phyloP scores from a whole-genome alignment of 345 rosid genomes.

The Salix koriyanagi region DNA sequence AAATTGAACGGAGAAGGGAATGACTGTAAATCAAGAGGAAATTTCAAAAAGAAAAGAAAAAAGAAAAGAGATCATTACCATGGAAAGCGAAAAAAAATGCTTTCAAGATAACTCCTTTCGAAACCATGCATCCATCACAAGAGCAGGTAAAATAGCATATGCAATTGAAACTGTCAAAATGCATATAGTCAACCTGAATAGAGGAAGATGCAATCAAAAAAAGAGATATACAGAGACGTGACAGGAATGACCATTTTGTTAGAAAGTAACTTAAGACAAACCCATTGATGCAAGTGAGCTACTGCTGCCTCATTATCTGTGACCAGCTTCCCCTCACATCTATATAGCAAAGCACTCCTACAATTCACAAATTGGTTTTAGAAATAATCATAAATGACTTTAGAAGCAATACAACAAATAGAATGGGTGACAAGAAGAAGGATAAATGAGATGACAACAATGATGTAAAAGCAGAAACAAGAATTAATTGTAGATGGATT shows the following conservation, averaged over 20 bases:
- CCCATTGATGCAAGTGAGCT: not conserved
- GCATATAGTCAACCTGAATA: not conserved
- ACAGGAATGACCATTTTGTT: not conserved
- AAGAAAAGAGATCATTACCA: not conserved
- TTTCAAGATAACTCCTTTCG: not conserved
- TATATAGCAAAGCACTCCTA: not conserved
- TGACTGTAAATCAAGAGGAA: not conserved
- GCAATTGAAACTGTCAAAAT: not conserved
- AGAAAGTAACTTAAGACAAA: not conserved
- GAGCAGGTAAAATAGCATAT: not conserved
- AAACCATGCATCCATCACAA: constrained; percentile 1
- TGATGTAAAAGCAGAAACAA: not conserved
- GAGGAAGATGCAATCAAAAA: not conserved
- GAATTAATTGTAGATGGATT: not conserved
- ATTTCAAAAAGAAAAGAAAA: too few species aligned
- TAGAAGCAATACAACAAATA: not conserved
- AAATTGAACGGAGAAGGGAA: not conserved
- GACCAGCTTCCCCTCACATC: too few species aligned
- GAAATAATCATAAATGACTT: not conserved
- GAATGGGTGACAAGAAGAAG: not conserved
- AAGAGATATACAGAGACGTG: not conserved
- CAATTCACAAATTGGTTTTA: not conserved
- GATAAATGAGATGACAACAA: not conserved
- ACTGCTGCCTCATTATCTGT: not conserved
- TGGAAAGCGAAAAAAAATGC: not conserved